phyloP scores from a whole-genome alignment of 805 yeast genomes.

The Starmera caribaea region DNA sequence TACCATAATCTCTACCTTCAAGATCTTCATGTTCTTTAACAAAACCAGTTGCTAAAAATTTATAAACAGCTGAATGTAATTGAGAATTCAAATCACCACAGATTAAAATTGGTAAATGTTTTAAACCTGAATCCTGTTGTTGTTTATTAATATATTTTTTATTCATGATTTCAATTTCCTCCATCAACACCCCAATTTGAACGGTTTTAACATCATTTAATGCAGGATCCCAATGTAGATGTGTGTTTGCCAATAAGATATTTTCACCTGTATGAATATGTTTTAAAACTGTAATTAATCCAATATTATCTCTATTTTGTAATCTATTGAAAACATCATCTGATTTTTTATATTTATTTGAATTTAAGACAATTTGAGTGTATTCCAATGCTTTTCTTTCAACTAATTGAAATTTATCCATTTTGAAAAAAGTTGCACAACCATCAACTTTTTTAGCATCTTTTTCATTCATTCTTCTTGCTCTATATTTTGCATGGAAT shows the following conservation, averaged over 20 bases:
- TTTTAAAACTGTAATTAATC: constrained; percentile 65
- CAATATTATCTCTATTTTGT: constrained; percentile 92
- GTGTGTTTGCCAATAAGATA: constrained; percentile 77
- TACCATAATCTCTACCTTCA: constrained; percentile 83
- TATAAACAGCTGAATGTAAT: constrained; percentile 82
- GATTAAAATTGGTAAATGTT: constrained; percentile 65
- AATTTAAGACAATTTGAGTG: constrained; percentile 69
- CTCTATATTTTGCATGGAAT: constrained; percentile 83
- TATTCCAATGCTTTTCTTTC: constrained; percentile 75
- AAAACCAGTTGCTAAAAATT: constrained; percentile 72
- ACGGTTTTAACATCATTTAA: constrained; percentile 92
- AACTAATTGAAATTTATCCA: constrained; percentile 55
- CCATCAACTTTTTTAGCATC: constrained; percentile 94
- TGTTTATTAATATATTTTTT: constrained; percentile 24
- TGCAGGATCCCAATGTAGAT: constrained; percentile 97
- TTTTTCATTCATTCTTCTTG: constrained; percentile 74
- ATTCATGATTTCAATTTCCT: constrained; percentile 66
- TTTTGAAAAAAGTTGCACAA: constrained; percentile 86
- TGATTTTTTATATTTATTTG: constrained; percentile 82
- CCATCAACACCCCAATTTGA: constrained; percentile 87
- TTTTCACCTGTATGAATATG: constrained; percentile 64
- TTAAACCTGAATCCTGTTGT: constrained; percentile 33
- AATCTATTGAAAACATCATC: constrained; percentile 94
- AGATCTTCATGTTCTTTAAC: constrained; percentile 75
- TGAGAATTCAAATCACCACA: constrained; percentile 97